Base-by-base conservation (phyloP, 208 protist species). In the Acanthamoeba divionensis region DNA sequence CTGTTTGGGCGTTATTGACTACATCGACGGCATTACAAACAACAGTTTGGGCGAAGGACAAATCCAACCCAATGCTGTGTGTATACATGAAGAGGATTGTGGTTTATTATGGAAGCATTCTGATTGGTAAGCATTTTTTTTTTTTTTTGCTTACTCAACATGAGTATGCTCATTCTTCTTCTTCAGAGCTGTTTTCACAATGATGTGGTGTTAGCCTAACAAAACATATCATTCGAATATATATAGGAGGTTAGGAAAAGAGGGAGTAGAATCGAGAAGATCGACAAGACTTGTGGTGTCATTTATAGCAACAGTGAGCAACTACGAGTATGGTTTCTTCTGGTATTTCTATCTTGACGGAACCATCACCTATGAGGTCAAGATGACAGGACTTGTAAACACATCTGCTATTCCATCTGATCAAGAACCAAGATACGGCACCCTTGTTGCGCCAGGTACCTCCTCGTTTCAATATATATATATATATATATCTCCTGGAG, bases 281-380 rank as follows among this genome's bases (percentile, higher is more conserved):
- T 63, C 26, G 0, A 48, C 44, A 57, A 91, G 29, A 54, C 79
- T 92, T 47, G 79, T 93, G 0, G 38, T 92, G 12, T 90, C 63
- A 12, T 92, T 93, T 88, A 73, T 92, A 15, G 90, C 90, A 8
- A 92, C 91, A 8, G 79, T 92, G 7, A 90, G 55, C n/a, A 92
- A 92, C 38, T 92, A 92, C 33, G 91, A 92, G 48, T 92, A 92
- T 65, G 90, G 50, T 21, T 92, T 92, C 29, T 92, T 87, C 87
- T 92, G 85, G 82, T 24, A 92, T 33, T 92, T 92, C 48, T 77
- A 33, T 52, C 24, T 54, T 55, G 50, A 88, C 52, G 45, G 50
- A 13, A 80, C 73, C 15, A 92, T 92, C 24, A 24, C 89, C 47
- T 63, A 48, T 57, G 79, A 93, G 10, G 29, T 87, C 38, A 92